phyloP scores from a whole-genome alignment of 768 basidiomycete species.

The Gloeopeniophorella convolvens region DNA sequence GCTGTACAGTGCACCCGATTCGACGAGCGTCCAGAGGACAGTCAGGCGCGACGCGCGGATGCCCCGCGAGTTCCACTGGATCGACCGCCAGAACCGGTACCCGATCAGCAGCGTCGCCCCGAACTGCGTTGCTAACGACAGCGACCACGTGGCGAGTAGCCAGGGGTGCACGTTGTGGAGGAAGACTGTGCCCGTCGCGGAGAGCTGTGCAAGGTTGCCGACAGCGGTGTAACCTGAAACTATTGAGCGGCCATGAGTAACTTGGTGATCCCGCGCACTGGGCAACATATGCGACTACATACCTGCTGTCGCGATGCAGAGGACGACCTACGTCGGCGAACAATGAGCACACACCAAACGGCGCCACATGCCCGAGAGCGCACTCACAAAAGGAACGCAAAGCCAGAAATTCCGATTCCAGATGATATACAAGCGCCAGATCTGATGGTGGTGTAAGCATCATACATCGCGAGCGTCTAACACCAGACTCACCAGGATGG shows the following conservation, averaged over 20 bases:
- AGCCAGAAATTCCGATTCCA: constrained; percentile 11
- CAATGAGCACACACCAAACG: neutral
- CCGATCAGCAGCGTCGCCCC: constrained; percentile 12
- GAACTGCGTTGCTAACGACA: constrained; percentile 14
- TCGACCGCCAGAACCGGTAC: constrained; percentile 3
- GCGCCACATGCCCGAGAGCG: too few species aligned
- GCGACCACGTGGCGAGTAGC: constrained; percentile 5
- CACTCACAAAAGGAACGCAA: constrained; percentile 6
- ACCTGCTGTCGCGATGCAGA: constrained; percentile 1
- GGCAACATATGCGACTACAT: too few species aligned
- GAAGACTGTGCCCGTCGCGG: neutral
- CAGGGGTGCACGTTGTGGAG: neutral
- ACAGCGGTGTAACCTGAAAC: constrained; percentile 8
- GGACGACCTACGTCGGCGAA: neutral
- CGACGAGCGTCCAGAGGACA: constrained; percentile 13
- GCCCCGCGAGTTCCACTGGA: neutral
- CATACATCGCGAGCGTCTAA: neutral
- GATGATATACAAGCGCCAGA: constrained; percentile 17
- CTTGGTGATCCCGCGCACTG: neutral
- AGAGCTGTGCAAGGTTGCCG: neutral
- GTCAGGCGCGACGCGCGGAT: neutral
- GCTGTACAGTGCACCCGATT: constrained; percentile 15
- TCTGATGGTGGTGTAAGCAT: neutral
- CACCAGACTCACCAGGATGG: constrained; percentile 4
- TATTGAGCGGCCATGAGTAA: neutral